Conservation (phyloP, 768 basidiomycete species). For the Lenzites betulinus region DNA sequence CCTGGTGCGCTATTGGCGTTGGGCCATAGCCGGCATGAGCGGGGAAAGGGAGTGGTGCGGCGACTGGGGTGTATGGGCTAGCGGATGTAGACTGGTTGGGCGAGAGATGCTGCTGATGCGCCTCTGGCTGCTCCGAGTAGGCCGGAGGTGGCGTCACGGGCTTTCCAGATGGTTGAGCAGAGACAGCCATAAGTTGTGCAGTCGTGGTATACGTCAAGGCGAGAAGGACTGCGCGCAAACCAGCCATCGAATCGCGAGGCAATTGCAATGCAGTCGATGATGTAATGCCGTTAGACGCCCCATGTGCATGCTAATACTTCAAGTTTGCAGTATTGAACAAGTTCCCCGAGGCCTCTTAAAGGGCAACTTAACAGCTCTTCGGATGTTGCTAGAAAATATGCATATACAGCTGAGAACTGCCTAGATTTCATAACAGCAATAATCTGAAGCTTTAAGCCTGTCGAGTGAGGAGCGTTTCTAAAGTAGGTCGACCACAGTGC, state of each 20-base stretch:
- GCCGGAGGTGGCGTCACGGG: constrained; percentile 30
- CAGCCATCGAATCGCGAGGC: neutral
- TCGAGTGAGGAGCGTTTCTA: no score
- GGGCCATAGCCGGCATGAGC: constrained; percentile 37
- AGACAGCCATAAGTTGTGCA: constrained; percentile 1
- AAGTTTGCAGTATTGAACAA: no score
- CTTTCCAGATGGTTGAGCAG: constrained; percentile 22
- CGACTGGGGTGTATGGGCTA: constrained; percentile 9
- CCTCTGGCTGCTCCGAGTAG: constrained; percentile 25
- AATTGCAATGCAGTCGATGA: neutral
- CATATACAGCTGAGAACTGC: no score
- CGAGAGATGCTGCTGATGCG: neutral
- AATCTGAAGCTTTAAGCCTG: no score
- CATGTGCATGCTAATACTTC: no score
- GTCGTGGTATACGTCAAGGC: neutral
- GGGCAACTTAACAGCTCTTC: no score
- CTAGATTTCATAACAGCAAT: no score
- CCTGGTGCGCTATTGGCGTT: constrained; percentile 42
- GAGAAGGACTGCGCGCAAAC: neutral
- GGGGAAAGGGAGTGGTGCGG: constrained; percentile 17
- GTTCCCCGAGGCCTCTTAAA: no score
- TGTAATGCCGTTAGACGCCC: neutral
- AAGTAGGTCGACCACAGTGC: no score
- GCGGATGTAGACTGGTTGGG: constrained; percentile 15
- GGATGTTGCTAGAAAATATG: no score